Evolutionary conservation across 805 yeast species (phyloP).

Genomic region (Ogataea wickerhamii): DNA sequence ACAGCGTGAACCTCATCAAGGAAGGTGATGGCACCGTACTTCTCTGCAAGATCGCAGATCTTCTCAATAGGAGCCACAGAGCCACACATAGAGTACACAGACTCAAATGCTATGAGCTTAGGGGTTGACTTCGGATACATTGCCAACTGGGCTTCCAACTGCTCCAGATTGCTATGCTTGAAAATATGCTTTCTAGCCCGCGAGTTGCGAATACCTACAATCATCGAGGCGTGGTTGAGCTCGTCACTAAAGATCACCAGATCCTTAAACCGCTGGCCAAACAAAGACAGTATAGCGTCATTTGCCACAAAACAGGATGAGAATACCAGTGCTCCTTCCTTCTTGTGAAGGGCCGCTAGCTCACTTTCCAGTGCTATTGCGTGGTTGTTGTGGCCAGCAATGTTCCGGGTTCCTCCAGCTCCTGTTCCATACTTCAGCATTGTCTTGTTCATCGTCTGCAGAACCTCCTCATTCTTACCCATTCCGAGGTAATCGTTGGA

Average conservation of each 20-base stretch:
- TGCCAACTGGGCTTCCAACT: constrained; percentile 75
- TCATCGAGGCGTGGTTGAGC: constrained; percentile 97
- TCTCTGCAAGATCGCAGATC: constrained; percentile 93
- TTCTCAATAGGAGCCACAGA: constrained; percentile 90
- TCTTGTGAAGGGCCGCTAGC: constrained; percentile 86
- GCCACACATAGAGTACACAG: constrained; percentile 98
- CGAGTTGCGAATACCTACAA: constrained; percentile 90
- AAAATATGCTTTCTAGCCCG: constrained; percentile 84
- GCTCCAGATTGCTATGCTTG: constrained; percentile 84
- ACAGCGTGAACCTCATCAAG: constrained; percentile 99
- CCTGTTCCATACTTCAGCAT: constrained; percentile 94
- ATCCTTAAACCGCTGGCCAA: constrained; percentile 88
- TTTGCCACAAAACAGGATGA: constrained; percentile 96
- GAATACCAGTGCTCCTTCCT: constrained; percentile 92
- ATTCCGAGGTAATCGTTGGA: constrained; percentile 96
- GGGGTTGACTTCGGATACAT: constrained; percentile 85
- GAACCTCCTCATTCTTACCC: constrained; percentile 76
- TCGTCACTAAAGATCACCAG: constrained; percentile 91
- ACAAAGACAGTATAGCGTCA: constrained; percentile 86
- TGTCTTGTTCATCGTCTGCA: constrained; percentile 72
- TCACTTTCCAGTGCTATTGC: constrained; percentile 87
- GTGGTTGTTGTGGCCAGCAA: constrained; percentile 93
- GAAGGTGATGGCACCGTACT: constrained; percentile 95
- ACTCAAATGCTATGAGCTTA: constrained; percentile 93
- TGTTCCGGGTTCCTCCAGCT: constrained; percentile 98